Percentiles rank a stretch among this genome's conserved stretches.
Evolutionary conservation across 2,329 filamentous ascomycete genomes (phyloP).

Genomic region (Colletotrichum liaoningense): DNA sequence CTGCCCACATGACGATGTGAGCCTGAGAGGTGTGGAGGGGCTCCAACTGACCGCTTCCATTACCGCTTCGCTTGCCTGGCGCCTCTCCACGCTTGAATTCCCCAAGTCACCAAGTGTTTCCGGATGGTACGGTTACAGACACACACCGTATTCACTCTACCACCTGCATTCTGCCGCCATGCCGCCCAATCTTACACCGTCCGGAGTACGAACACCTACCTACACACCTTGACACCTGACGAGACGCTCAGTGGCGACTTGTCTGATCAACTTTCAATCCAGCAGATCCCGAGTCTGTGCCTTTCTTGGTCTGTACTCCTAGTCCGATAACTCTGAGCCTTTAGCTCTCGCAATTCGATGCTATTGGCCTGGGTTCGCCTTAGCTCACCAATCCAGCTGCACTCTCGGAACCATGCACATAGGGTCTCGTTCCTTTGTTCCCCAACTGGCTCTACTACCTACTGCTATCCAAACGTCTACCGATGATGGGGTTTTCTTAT

Average conservation of each 20-base stretch:
- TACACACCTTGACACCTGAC: not conserved
- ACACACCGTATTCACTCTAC: not conserved
- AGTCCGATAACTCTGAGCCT: not conserved
- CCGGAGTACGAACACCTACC: not conserved
- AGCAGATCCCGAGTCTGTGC: conserved; percentile 7
- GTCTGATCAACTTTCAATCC: conserved; percentile 14
- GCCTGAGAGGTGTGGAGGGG: conserved; percentile 10
- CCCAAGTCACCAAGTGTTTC: not conserved
- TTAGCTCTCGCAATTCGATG: not conserved
- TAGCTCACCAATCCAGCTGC: conserved; percentile 8
- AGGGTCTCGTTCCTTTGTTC: conserved; percentile 26
- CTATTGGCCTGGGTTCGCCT: conserved; percentile 14
- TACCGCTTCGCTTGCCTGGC: not conserved
- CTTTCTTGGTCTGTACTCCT: conserved; percentile 4
- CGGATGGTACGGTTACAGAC: not conserved
- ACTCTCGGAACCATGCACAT: conserved; percentile 22
- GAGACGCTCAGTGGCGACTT: conserved; percentile 20
- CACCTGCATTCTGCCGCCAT: conserved; percentile 5
- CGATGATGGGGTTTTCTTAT: not conserved
- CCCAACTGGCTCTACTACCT: not conserved
- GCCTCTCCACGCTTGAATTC: not conserved
- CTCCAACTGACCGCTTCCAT: conserved; percentile 21
- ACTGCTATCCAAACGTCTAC: not conserved
- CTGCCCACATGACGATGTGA: conserved; percentile 29
- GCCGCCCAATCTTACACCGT: not conserved